Conservation (phyloP, 148 eudicot species). For the Camellia granthamiana region DNA sequence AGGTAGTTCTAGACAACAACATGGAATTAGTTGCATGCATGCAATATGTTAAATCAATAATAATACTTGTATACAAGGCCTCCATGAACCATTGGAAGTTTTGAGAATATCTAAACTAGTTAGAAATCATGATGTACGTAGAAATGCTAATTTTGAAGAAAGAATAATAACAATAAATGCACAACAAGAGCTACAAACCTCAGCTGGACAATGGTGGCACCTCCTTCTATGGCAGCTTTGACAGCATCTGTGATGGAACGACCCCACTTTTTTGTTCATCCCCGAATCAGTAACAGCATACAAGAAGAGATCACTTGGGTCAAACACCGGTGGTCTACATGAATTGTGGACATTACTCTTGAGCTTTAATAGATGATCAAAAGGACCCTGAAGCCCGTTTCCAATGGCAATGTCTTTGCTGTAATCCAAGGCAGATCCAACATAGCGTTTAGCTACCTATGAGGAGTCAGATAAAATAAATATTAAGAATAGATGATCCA, state of each 20-base stretch:
- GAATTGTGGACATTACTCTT: slow-evolving; percentile 34
- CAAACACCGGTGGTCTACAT: slow-evolving; percentile 36
- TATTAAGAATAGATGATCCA: background rate
- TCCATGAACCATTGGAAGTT: background rate
- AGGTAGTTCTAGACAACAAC: background rate
- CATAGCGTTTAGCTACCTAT: slow-evolving; percentile 81
- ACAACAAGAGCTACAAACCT: slow-evolving; percentile 44
- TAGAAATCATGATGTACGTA: background rate
- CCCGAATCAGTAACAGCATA: slow-evolving; percentile 98
- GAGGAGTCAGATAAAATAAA: slow-evolving; percentile 8
- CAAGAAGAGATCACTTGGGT: slow-evolving; percentile 62
- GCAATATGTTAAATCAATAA: background rate
- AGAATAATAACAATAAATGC: background rate
- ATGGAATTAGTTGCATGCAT: background rate
- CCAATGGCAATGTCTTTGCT: slow-evolving; percentile 79
- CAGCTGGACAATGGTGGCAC: slow-evolving; percentile 84
- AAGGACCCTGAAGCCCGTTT: slow-evolving; percentile 78
- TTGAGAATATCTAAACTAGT: background rate
- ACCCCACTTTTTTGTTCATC: slow-evolving; percentile 87
- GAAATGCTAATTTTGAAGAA: background rate
- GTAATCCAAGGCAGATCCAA: slow-evolving; percentile 72
- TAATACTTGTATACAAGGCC: background rate
- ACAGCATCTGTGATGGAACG: slow-evolving; percentile 79
- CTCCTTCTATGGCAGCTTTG: slow-evolving; percentile 85
- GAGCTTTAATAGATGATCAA: slow-evolving; percentile 80